Conservation (phyloP, 768 basidiomycete genomes). For the Mycena rebaudengoi region DNA sequence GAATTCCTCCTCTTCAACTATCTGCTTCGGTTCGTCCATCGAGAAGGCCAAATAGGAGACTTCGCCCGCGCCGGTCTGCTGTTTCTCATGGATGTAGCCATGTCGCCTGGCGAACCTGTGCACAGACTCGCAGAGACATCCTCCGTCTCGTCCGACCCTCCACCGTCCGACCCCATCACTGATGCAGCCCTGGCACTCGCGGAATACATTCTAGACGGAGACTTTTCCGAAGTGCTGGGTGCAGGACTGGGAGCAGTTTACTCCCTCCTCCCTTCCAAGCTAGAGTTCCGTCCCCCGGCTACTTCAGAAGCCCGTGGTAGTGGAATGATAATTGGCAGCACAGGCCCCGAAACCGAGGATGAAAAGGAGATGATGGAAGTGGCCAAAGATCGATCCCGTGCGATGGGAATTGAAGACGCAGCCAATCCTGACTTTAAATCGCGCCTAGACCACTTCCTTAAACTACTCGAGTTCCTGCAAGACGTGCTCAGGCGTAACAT, state of each 20-base stretch:
- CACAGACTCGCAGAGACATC: slow-evolving; percentile 50
- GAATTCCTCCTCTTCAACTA: slow-evolving; percentile 97
- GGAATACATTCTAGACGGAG: slow-evolving; percentile 95
- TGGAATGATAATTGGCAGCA: slow-evolving; percentile 80
- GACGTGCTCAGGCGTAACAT: slow-evolving; percentile 83
- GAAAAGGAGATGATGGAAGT: slow-evolving; percentile 60
- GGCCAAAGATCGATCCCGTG: slow-evolving; percentile 58
- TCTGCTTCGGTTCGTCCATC: slow-evolving; percentile 92
- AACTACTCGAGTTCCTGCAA: slow-evolving; percentile 89
- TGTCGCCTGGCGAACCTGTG: slow-evolving; percentile 74
- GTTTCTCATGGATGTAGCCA: slow-evolving; percentile 96
- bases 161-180: slow-evolving; percentile 70
- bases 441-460: slow-evolving; percentile 89
- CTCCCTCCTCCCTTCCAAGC: slow-evolving; percentile 87
- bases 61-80: slow-evolving; percentile 91
- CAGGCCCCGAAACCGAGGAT: slow-evolving; percentile 60
- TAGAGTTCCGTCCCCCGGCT: slow-evolving; percentile 67
- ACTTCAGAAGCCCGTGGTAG: slow-evolving; percentile 48
- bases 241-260: slow-evolving; percentile 95
- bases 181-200: slow-evolving; percentile 90
- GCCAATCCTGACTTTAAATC: slow-evolving; percentile 77
- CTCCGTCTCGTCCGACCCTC: slow-evolving; percentile 32
- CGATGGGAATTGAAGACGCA: slow-evolving; percentile 80
- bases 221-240: slow-evolving; percentile 96
- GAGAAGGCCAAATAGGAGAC: slow-evolving; percentile 93